A percentile compares a stretch with the other conserved stretches of the same genome.
Evolutionary conservation across 352 stramenopile genomes (phyloP).

Genomic region (Phytophthora fragariae): DNA sequence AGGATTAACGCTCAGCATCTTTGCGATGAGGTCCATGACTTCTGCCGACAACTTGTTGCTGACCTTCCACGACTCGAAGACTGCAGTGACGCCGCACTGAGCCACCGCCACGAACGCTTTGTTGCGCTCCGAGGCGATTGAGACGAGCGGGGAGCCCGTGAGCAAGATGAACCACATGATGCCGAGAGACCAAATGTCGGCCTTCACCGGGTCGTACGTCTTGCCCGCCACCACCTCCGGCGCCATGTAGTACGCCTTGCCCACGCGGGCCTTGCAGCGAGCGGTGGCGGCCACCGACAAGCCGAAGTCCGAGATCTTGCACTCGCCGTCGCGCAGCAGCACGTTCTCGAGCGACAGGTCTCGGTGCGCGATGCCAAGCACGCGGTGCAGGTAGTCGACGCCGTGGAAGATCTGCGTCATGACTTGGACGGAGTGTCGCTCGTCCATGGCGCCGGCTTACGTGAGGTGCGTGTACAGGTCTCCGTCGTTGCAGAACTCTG

Average conservation of each 20-base stretch:
- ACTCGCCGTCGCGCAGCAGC: constrained; percentile 67
- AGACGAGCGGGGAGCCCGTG: constrained; percentile 76
- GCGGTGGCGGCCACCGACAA: constrained; percentile 59
- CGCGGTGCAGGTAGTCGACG: constrained; percentile 55
- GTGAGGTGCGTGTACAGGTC: constrained; percentile 36
- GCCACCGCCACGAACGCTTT: constrained; percentile 42
- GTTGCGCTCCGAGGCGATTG: constrained; percentile 40
- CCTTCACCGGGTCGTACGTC: constrained; percentile 90
- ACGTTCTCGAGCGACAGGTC: constrained; percentile 97
- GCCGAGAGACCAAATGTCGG: constrained; percentile 94
- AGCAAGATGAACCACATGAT: constrained; percentile 95
- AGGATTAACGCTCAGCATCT: constrained; percentile 38
- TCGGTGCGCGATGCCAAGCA: constrained; percentile 78
- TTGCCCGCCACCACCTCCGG: constrained; percentile 87
- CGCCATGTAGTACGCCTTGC: constrained; percentile 96
- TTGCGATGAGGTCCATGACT: constrained; percentile 31
- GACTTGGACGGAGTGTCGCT: constrained; percentile 20
- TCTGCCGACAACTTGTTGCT: constrained; percentile 18
- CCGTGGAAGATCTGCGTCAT: constrained; percentile 45
- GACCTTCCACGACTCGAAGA: constrained; percentile 12
- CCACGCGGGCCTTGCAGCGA: constrained; percentile 61
- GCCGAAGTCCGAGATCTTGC: constrained; percentile 69
- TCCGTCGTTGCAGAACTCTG: constrained; percentile 50
- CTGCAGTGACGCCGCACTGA: constrained; percentile 21
- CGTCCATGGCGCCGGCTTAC: constrained; percentile 7